Percentiles rank a stretch among this genome's conserved stretches.
phyloP scores from a whole-genome alignment of 176 grass and related monocot genomes.

The Alloteropsis semialata region DNA sequence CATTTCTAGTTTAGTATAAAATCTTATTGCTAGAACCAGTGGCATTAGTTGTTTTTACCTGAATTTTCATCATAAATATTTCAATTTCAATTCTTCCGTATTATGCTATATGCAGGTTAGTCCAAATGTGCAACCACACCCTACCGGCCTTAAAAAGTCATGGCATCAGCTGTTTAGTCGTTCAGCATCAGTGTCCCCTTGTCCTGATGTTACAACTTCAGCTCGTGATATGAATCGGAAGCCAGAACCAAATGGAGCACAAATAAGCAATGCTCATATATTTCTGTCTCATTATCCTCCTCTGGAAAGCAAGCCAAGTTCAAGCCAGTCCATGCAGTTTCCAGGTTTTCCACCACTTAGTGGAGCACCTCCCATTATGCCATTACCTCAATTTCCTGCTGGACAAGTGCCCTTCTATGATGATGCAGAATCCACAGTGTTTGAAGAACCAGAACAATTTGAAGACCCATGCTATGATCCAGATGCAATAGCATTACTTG shows the following conservation, averaged over 20 bases:
- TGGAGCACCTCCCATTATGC: slow-evolving; percentile 17
- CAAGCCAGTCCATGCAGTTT: slow-evolving; percentile 39
- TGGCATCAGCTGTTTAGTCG: slow-evolving; percentile 86
- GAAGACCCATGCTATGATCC: slow-evolving; percentile 90
- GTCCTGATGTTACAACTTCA: slow-evolving; percentile 45
- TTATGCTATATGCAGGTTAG: slow-evolving; percentile 57
- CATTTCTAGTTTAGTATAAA: slow-evolving; percentile 14
- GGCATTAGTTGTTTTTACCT: background rate
- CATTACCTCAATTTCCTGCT: slow-evolving; percentile 43
- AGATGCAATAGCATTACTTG: slow-evolving; percentile 72
- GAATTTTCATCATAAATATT: slow-evolving; percentile 22
- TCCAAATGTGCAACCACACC: slow-evolving; percentile 57
- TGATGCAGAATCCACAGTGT: slow-evolving; percentile 35
- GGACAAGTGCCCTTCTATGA: slow-evolving; percentile 45
- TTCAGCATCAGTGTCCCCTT: slow-evolving; percentile 60
- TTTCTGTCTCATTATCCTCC: slow-evolving; percentile 48
- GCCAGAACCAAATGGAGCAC: slow-evolving; percentile 34
- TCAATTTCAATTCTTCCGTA: slow-evolving; percentile 24
- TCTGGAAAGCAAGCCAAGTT: slow-evolving; percentile 40
- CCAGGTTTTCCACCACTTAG: slow-evolving; percentile 44
- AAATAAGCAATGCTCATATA: slow-evolving; percentile 49
- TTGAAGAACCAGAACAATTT: slow-evolving; percentile 72
- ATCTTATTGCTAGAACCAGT: slow-evolving; percentile 5
- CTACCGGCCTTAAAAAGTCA: slow-evolving; percentile 59
- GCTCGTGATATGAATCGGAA: slow-evolving; percentile 34